A percentile compares a stretch with the other conserved stretches of the same genome.
phyloP scores from a whole-genome alignment of 2,329 filamentous ascomycete species.

The Fusarium camptoceras region DNA sequence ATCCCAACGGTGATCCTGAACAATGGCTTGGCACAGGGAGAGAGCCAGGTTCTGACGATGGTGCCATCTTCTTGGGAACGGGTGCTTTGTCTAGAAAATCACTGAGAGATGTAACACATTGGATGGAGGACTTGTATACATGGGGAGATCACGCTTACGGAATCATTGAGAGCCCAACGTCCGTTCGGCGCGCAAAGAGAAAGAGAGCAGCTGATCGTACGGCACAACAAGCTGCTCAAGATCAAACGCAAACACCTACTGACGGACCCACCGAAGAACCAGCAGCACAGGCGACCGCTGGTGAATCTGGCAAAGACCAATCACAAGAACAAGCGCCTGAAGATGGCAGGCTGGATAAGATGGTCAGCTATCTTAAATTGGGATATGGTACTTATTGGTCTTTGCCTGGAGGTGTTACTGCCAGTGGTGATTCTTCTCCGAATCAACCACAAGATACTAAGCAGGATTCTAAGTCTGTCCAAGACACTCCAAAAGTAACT shows the following conservation, averaged over 20 bases:
- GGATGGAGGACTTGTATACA: slow-evolving; percentile 89
- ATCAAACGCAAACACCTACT: background rate
- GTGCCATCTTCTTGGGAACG: slow-evolving; percentile 85
- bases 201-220: slow-evolving; percentile 46
- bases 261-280: slow-evolving; percentile 5
- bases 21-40: slow-evolving; percentile 80
- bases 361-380: slow-evolving; percentile 74
- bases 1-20: slow-evolving; percentile 42
- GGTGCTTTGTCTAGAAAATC: slow-evolving; percentile 79
- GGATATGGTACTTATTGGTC: slow-evolving; percentile 77
- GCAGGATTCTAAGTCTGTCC: slow-evolving; percentile 24
- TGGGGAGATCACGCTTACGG: slow-evolving; percentile 90
- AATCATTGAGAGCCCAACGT: slow-evolving; percentile 80
- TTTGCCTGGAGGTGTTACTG: slow-evolving; percentile 49
- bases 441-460: slow-evolving; percentile 26
- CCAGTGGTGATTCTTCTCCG: slow-evolving; percentile 26
- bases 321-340: slow-evolving; percentile 27
- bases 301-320: slow-evolving; percentile 25
- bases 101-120: slow-evolving; percentile 78
- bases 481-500: slow-evolving; percentile 15
- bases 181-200: slow-evolving; percentile 65
- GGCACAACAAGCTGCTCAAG: slow-evolving; percentile 9
- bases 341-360: slow-evolving; percentile 62
- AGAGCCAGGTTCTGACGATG: slow-evolving; percentile 78
- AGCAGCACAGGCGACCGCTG: background rate